Conservation (phyloP, 129 eudicot genomes). For the Flaveria bidentis region DNA sequence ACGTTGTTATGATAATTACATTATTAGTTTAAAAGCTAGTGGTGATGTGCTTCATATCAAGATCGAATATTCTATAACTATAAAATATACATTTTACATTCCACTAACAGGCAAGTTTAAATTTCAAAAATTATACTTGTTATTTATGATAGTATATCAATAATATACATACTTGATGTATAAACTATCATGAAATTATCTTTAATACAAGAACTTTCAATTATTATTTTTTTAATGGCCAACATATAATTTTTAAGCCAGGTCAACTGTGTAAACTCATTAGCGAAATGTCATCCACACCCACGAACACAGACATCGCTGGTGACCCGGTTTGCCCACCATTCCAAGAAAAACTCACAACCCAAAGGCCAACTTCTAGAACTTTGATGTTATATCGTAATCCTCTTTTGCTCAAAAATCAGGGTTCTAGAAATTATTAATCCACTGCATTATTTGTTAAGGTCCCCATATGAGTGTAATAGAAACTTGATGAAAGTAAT, state of each 20-base stretch:
- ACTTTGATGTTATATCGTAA: neutral
- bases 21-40: conserved; percentile 4
- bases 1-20: conserved; percentile 16
- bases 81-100: neutral
- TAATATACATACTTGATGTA: neutral
- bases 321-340: no score
- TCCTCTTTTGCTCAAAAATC: neutral
- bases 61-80: neutral
- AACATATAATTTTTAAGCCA: no score
- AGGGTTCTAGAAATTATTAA: no score
- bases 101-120: neutral
- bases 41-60: conserved; percentile 6
- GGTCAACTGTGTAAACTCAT: no score
- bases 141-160: neutral
- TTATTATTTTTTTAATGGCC: neutral
- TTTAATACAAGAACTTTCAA: neutral
- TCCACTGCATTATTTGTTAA: no score
- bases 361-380: neutral
- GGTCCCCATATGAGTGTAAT: no score
- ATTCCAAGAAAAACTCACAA: no score
- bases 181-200: neutral
- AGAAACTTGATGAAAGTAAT: no score
- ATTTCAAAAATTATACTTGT: neutral
- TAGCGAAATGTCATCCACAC: no score
- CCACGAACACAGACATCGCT: no score